A percentile compares a stretch with the other conserved stretches of the same genome.
phyloP scores from a whole-genome alignment of 1,284 basidiomycete species.

The Ustilago esculenta region DNA sequence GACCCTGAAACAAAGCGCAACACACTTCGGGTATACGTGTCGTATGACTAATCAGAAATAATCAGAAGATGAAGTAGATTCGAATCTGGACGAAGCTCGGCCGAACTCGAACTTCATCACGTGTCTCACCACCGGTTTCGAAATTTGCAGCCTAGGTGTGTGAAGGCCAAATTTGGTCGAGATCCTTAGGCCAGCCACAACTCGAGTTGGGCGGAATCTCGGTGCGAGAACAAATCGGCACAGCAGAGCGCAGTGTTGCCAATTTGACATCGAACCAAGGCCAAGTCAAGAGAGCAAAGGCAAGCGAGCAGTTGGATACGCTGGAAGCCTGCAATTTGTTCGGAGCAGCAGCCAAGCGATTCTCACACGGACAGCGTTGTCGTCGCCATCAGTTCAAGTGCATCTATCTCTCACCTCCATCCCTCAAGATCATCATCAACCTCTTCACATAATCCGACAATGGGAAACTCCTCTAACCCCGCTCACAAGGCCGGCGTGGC shows the following conservation, averaged over 20 bases:
- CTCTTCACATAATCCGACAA: conserved; percentile 42
- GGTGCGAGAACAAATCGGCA: neutral
- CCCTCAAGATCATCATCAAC: conserved; percentile 50
- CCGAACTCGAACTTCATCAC: neutral
- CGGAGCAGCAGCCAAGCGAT: neutral
- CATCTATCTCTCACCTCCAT: conserved; percentile 31
- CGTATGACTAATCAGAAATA: conserved; percentile 11
- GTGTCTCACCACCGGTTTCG: neutral
- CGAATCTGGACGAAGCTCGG: neutral
- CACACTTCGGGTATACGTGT: neutral
- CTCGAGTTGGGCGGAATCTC: too few relatives aligned
- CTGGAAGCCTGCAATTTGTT: neutral
- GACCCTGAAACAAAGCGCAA: conserved; percentile 3
- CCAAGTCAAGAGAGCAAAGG: conserved; percentile 1
- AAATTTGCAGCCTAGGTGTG: neutral
- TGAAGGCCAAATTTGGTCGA: too few relatives aligned
- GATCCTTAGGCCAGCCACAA: too few relatives aligned
- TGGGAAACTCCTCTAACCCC: conserved; percentile 65
- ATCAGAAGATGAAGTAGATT: neutral
- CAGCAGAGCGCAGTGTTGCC: conserved; percentile 7
- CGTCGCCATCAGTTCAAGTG: conserved; percentile 28
- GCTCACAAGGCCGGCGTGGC: conserved; percentile 65
- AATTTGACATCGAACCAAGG: neutral
- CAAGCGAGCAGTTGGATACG: too few relatives aligned
- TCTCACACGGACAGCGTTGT: conserved; percentile 5